Conservation (phyloP, 371 early-diverging fungal genomes). For the Phascolomyces articulosus region DNA sequence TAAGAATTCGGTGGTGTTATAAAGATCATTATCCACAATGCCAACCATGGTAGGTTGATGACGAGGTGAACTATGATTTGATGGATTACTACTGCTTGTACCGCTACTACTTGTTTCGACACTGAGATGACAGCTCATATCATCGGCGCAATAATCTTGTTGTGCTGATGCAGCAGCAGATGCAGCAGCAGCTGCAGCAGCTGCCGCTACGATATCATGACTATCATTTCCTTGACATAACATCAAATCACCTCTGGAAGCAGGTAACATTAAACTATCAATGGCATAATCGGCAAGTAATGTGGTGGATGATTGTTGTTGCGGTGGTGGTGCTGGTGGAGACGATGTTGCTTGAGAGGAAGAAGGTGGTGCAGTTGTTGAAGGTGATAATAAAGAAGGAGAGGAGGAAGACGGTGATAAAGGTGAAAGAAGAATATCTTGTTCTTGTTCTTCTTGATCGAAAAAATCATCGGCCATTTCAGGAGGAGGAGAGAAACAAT, state of each 20-base stretch:
- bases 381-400: too few relatives aligned
- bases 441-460: conserved; percentile 3
- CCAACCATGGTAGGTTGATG: conserved; percentile 10
- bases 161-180: conserved; percentile 7
- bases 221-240: conserved; percentile 6
- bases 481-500: conserved; percentile 48
- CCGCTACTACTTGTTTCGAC: conserved; percentile 14
- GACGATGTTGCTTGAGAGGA: not conserved
- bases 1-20: not conserved
- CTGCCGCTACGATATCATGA: not conserved
- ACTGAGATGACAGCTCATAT: conserved; percentile 20
- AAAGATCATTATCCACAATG: not conserved
- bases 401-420: too few relatives aligned
- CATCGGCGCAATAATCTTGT: conserved; percentile 2
- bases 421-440: too few relatives aligned
- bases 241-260: conserved; percentile 17
- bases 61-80: conserved; percentile 23
- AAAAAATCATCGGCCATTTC: conserved; percentile 12
- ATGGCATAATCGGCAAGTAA: conserved; percentile 5
- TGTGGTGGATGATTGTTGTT: not conserved
- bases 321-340: not conserved
- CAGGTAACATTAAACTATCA: conserved; percentile 13
- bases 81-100: conserved; percentile 12
- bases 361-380: too few relatives aligned
- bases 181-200: conserved; percentile 14